These are phyloP conservation scores for Cinnamomum chago DNA, from an alignment of 164 flowering plant species.

Conservation along the genomic window DNA sequence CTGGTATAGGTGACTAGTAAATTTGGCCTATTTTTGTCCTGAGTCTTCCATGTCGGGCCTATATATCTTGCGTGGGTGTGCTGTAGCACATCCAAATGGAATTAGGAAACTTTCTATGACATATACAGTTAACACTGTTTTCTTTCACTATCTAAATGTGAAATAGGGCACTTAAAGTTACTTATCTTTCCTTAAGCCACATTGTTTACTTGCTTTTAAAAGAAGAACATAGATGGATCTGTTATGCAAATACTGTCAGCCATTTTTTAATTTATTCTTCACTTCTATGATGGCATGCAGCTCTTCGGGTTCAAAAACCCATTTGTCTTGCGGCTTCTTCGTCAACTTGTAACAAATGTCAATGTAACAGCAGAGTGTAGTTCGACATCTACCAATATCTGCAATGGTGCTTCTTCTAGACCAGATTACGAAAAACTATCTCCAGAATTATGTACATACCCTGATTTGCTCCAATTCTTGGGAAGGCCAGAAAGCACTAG, in stretches of 20 bases:
- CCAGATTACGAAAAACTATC: conserved; percentile 14
- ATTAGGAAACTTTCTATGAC: neutral
- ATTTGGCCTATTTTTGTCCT: too few species aligned
- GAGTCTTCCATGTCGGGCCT: too few species aligned
- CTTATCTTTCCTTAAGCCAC: neutral
- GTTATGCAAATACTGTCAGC: neutral
- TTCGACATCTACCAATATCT: conserved; percentile 26
- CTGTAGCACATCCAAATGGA: neutral
- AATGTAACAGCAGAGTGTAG: conserved; percentile 41
- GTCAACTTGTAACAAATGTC: conserved; percentile 67
- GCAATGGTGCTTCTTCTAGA: conserved; percentile 24
- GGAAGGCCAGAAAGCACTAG: conserved; percentile 30
- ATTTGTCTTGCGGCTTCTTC: conserved; percentile 73
- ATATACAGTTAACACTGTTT: neutral
- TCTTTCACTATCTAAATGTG: neutral
- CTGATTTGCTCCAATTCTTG: conserved; percentile 30
- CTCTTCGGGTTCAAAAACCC: conserved; percentile 91
- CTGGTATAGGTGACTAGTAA: too few species aligned
- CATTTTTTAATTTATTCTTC: conserved; percentile 6
- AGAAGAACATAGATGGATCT: neutral
- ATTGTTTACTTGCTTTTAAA: neutral
- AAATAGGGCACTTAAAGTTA: neutral
- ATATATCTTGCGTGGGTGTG: too few species aligned
- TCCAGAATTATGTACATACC: conserved; percentile 21
- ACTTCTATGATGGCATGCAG: conserved; percentile 39